phyloP scores from a whole-genome alignment of 441 rosid species.

The Populus tomentosa region DNA sequence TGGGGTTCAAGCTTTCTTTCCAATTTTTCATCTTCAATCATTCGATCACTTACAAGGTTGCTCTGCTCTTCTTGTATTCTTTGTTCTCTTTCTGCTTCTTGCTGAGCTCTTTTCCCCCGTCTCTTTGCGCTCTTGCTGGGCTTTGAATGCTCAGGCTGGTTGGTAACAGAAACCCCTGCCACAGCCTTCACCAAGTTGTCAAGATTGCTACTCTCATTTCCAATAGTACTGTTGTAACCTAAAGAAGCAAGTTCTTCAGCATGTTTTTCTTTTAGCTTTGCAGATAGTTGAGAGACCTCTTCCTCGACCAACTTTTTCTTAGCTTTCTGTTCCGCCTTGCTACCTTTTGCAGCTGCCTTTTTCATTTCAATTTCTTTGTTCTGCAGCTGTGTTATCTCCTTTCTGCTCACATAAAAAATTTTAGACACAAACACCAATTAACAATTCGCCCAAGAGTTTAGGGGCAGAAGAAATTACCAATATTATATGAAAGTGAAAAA shows the following conservation, averaged over 20 bases:
- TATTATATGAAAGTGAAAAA: background rate
- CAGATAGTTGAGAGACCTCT: constrained; percentile 63
- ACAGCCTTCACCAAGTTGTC: constrained; percentile 80
- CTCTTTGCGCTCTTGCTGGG: constrained; percentile 74
- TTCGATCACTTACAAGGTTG: constrained; percentile 56
- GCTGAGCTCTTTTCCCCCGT: constrained; percentile 72
- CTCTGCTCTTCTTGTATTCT: constrained; percentile 89
- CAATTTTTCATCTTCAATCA: constrained; percentile 61
- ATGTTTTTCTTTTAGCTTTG: constrained; percentile 74
- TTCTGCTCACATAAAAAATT: constrained; percentile 33
- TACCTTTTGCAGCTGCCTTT: constrained; percentile 90
- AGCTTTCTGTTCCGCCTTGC: constrained; percentile 96
- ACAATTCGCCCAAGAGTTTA: background rate
- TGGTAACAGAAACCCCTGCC: constrained; percentile 69
- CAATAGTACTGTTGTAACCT: constrained; percentile 47
- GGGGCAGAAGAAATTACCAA: background rate
- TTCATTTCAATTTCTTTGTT: constrained; percentile 77
- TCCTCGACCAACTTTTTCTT: constrained; percentile 96
- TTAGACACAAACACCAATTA: background rate
- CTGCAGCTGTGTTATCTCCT: constrained; percentile 70
- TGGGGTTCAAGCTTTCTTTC: constrained; percentile 69
- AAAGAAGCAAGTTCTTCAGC: constrained; percentile 71
- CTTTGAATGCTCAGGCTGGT: constrained; percentile 54
- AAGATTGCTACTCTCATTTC: constrained; percentile 52
- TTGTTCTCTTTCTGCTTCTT: constrained; percentile 85